phyloP scores from a whole-genome alignment of 2,329 filamentous ascomycete species.

The Sporothrix protearum region DNA sequence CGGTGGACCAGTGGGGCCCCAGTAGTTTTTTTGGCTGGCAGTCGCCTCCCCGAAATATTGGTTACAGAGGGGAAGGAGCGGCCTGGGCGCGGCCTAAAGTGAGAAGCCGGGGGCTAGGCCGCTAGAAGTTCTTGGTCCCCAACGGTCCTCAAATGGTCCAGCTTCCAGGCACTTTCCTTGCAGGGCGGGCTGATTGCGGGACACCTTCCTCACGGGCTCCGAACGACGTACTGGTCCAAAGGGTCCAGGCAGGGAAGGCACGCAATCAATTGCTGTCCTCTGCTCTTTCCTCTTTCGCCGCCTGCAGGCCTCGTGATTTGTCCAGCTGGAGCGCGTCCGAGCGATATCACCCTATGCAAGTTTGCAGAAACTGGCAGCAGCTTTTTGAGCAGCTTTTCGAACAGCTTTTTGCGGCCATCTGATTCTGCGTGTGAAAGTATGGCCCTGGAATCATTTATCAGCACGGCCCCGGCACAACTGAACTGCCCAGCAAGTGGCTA shows the following conservation, averaged over 20 bases:
- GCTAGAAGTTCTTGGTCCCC: neutral
- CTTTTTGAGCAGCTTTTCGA: neutral
- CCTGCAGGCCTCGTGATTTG: neutral
- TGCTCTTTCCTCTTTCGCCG: neutral
- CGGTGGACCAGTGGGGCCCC: neutral
- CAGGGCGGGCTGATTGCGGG: neutral
- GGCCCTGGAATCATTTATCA: slow-evolving; percentile 13
- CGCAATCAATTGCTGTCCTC: neutral
- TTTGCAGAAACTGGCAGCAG: neutral
- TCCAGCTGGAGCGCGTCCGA: neutral
- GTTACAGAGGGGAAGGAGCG: neutral
- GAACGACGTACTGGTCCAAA: neutral
- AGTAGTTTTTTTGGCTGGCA: neutral
- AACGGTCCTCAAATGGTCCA: neutral
- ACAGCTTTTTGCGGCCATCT: neutral
- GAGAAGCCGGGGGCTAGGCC: neutral
- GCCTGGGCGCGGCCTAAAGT: neutral
- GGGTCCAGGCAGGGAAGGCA: neutral
- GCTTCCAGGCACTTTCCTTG: neutral
- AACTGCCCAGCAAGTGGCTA: neutral
- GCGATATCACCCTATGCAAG: neutral
- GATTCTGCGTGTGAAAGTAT: neutral
- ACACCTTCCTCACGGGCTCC: neutral
- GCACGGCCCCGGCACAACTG: neutral
- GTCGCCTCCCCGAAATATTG: neutral